phyloP scores from a whole-genome alignment of 2,329 filamentous ascomycete species.

The Fusarium sp. region DNA sequence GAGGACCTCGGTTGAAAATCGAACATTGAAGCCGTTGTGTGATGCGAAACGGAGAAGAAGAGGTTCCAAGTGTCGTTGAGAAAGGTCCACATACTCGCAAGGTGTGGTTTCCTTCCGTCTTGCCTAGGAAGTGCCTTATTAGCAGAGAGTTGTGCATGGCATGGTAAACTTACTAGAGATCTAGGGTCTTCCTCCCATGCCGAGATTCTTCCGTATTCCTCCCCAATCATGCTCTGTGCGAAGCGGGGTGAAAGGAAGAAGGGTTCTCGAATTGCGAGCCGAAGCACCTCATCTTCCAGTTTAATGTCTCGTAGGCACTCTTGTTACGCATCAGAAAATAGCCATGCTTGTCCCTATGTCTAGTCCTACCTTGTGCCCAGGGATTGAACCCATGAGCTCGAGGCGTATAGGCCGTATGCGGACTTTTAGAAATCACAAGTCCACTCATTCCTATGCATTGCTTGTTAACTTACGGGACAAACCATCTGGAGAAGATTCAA shows the following conservation, averaged over 20 bases:
- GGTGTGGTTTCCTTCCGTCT: neutral
- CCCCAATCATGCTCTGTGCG: neutral
- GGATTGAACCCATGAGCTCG: neutral
- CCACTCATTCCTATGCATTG: neutral
- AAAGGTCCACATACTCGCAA: neutral
- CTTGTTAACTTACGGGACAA: neutral
- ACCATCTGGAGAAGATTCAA: fast-evolving
- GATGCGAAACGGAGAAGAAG: neutral
- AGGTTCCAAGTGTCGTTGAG: neutral
- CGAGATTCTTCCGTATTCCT: neutral
- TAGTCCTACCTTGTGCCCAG: neutral
- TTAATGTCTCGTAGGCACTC: neutral
- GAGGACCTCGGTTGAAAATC: neutral
- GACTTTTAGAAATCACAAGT: fast-evolving
- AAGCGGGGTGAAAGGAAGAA: neutral
- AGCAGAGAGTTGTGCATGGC: fast-evolving
- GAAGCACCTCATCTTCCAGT: neutral
- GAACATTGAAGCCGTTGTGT: neutral
- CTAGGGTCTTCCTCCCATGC: neutral
- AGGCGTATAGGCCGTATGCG: neutral
- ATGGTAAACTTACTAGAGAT: fast-evolving
- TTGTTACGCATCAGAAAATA: too few species aligned
- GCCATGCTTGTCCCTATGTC: fast-evolving
- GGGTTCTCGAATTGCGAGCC: neutral
- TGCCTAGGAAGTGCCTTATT: fast-evolving